phyloP scores from a whole-genome alignment of 139 green algal species.

The Coelastrella sp. region DNA sequence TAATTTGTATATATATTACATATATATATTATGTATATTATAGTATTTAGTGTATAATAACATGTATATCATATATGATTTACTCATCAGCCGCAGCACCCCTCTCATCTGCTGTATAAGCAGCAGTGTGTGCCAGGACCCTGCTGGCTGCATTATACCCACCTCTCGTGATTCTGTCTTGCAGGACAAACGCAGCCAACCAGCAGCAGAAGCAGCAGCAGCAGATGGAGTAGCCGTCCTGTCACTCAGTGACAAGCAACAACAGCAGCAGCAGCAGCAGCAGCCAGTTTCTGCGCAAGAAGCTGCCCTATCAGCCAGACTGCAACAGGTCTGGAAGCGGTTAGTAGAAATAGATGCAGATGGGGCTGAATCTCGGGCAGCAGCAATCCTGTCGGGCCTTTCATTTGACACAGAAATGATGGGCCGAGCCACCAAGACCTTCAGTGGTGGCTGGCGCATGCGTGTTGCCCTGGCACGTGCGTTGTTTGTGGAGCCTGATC shows the following conservation, averaged over 20 bases:
- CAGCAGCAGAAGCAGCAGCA: conserved; percentile 4
- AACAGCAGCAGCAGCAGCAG: conserved; percentile 30
- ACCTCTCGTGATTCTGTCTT: not conserved
- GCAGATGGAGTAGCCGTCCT: conserved; percentile 1
- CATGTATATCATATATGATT: too few species aligned
- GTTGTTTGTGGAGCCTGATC: conserved; percentile 85
- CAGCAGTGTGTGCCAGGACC: too few species aligned
- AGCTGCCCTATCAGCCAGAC: conserved; percentile 34
- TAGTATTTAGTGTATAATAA: too few species aligned
- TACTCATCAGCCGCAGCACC: too few species aligned
- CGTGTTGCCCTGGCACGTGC: conserved; percentile 84
- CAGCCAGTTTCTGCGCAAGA: not conserved
- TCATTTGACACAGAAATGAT: conserved; percentile 84
- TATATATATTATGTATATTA: too few species aligned
- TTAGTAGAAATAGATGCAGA: conserved; percentile 91
- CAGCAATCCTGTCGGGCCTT: conserved; percentile 84
- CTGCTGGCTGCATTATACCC: not conserved
- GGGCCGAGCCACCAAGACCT: conserved; percentile 72
- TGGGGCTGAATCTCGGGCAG: conserved; percentile 81
- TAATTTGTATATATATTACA: too few species aligned
- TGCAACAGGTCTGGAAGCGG: conserved; percentile 75
- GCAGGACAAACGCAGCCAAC: conserved; percentile 37
- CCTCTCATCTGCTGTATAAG: too few species aligned
- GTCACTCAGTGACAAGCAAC: conserved; percentile 16
- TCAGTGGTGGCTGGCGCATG: conserved; percentile 74